A percentile compares a stretch with the other conserved stretches of the same genome.
Conservation (phyloP, 2,329 filamentous ascomycete species). For the Knufia fluminis region DNA sequence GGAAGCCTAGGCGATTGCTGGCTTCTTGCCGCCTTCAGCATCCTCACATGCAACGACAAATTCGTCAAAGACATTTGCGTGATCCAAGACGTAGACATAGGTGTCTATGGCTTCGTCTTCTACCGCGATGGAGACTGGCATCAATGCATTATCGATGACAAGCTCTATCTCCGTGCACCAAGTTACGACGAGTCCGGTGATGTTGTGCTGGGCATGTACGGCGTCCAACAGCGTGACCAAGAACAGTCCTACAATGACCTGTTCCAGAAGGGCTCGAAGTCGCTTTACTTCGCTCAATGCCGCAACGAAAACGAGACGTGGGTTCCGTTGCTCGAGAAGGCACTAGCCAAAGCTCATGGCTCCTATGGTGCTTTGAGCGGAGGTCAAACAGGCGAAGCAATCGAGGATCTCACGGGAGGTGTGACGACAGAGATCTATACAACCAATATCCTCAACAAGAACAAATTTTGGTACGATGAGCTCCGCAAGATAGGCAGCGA, state of each 20-base stretch:
- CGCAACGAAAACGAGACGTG: conserved; percentile 71
- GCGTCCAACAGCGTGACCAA: conserved; percentile 64
- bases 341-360: conserved; percentile 75
- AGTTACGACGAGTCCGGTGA: conserved; percentile 72
- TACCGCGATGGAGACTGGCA: conserved; percentile 82
- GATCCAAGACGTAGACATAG: conserved; percentile 61
- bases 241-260: conserved; percentile 61
- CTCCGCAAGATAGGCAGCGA: conserved; percentile 71
- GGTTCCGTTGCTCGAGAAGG: conserved; percentile 68
- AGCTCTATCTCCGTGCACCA: conserved; percentile 74
- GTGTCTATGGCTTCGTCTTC: conserved; percentile 80
- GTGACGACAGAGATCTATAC: conserved; percentile 40
- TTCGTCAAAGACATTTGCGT: conserved; percentile 68
- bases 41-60: conserved; percentile 63
- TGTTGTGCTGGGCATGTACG: conserved; percentile 64
- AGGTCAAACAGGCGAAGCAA: conserved; percentile 58
- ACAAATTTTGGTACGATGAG: conserved; percentile 76
- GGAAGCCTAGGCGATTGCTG: conserved; percentile 74
- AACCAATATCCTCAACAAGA: conserved; percentile 50
- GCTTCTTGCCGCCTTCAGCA: conserved; percentile 72
- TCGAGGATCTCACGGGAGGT: conserved; percentile 50
- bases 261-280: conserved; percentile 66
- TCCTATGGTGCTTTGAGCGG: conserved; percentile 68
- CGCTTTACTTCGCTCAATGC: conserved; percentile 70
- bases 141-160: conserved; percentile 85